Percentiles rank a stretch among this genome's conserved stretches.
Evolutionary conservation across 2,329 filamentous ascomycete genomes (phyloP).

Genomic region (Alternaria triticimaculans): DNA sequence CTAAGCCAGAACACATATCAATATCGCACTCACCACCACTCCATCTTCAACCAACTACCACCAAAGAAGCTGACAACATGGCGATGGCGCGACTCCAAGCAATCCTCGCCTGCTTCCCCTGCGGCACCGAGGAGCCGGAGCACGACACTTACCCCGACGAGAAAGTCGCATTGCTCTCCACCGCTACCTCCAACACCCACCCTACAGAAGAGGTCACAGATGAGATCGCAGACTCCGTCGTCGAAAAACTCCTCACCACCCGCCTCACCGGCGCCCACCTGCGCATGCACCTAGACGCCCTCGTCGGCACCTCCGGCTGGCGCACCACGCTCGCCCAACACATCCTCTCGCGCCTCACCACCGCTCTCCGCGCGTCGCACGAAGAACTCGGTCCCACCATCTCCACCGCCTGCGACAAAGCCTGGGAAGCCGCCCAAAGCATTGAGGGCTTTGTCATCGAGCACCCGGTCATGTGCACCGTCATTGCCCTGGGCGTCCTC

Average conservation of each 20-base stretch:
- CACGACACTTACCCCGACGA: slow-evolving; percentile 11
- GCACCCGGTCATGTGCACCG: slow-evolving; percentile 37
- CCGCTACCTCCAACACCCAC: not conserved
- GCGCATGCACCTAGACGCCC: slow-evolving; percentile 29
- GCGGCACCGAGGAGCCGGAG: not conserved
- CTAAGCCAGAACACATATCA: slow-evolving; percentile 6
- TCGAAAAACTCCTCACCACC: slow-evolving; percentile 22
- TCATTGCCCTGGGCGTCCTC: slow-evolving; percentile 42
- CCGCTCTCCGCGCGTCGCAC: slow-evolving; percentile 25
- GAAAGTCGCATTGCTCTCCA: slow-evolving; percentile 20
- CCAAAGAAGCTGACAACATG: slow-evolving; percentile 6
- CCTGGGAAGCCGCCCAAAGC: slow-evolving; percentile 27
- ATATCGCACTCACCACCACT: not conserved
- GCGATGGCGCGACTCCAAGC: slow-evolving; percentile 15
- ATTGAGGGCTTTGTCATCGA: slow-evolving; percentile 39
- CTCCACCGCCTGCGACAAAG: slow-evolving; percentile 31
- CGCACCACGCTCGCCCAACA: slow-evolving; percentile 39
- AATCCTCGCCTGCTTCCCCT: slow-evolving; percentile 19
- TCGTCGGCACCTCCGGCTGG: slow-evolving; percentile 38
- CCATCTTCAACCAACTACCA: not conserved
- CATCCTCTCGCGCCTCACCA: slow-evolving; percentile 35
- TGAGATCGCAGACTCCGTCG: slow-evolving; percentile 25
- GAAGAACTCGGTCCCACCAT: slow-evolving; percentile 33
- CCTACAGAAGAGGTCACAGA: too few relatives aligned
- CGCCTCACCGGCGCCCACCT: slow-evolving; percentile 26